Evolutionary conservation across 176 grass and related monocot species (phyloP), one percentile per base, ranked within the genome.

Genomic region (Carex littledalei): DNA sequence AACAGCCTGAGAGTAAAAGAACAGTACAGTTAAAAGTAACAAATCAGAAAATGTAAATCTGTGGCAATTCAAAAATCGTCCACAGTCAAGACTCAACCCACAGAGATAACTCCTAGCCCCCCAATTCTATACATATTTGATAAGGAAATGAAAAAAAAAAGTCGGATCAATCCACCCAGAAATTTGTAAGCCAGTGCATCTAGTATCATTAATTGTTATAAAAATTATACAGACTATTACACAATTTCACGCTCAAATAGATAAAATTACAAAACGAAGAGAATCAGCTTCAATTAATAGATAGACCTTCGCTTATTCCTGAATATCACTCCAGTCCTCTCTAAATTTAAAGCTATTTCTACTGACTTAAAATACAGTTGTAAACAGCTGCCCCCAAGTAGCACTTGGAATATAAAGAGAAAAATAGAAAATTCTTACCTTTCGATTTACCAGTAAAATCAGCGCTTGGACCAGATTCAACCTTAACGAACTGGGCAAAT

Each of bases 401-500:
- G 18, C 21, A 52, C 10, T 12, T 35, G 18, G 43, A 64, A 26
- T 26, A 63, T 43, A 80, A 67, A 22, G 24, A 63, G 22, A 20
- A 63, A 47, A 58, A 67, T 17, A 58, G 0, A 81, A 84, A 66
- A 55, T 22, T 21, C 26, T 20, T 52, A 98, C 95, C 88, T 98
- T 94, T 12, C 91, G 91, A 89, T 98, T 98, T 15, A 91, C 88
- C 22, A 94, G 80, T 24, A 98, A 64, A 63, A 98, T 93, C 6
- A 98, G 77, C 49, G 91, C 91, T 80, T 98, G 91, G 59, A 90
- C 91, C 43, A 98, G 88, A 83, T 98, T 93, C 67, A 74, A 78
- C 21, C 95, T 29, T 9, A 98, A 88, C 12, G 92, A 94, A 4
- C 84, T 88, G 0, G 93, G 95, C 49, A 98, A 68, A 0, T 85